phyloP scores from a whole-genome alignment of 306 rosid genomes.

The Aeschynomene evenia region DNA sequence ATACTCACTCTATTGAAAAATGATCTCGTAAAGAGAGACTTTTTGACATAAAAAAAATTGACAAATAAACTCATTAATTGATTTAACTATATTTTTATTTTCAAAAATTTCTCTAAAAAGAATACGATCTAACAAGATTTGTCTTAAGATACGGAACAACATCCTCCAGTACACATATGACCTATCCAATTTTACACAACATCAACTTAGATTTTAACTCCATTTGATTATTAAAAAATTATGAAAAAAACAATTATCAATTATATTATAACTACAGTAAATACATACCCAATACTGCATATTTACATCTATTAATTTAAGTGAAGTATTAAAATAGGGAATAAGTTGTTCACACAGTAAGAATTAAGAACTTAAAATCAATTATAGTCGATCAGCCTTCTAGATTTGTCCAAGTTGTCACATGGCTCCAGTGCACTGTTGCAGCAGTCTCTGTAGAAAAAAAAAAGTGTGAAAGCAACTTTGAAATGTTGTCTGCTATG shows the following conservation, averaged over 20 bases:
- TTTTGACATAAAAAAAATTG: too few species aligned
- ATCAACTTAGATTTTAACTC: not conserved
- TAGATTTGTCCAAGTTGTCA: constrained; percentile 32
- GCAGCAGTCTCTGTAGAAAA: not conserved
- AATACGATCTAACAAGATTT: too few species aligned
- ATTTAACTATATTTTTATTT: too few species aligned
- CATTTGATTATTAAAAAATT: not conserved
- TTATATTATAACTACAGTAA: not conserved
- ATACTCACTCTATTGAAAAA: too few species aligned
- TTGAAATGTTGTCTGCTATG: not conserved
- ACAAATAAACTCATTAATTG: too few species aligned
- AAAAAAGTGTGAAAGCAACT: constrained; percentile 22
- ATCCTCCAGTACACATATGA: not conserved
- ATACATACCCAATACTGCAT: not conserved
- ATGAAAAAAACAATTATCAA: not conserved
- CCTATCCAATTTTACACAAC: not conserved
- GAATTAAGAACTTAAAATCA: not conserved
- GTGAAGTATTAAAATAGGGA: too few species aligned
- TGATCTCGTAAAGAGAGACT: too few species aligned
- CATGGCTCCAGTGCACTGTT: constrained; percentile 25
- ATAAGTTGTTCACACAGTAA: not conserved
- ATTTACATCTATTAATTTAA: too few species aligned
- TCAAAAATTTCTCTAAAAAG: too few species aligned
- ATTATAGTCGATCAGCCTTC: not conserved
- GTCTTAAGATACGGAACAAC: not conserved